phyloP scores from a whole-genome alignment of 768 basidiomycete species.

The Sporobolomyces pararoseus region DNA sequence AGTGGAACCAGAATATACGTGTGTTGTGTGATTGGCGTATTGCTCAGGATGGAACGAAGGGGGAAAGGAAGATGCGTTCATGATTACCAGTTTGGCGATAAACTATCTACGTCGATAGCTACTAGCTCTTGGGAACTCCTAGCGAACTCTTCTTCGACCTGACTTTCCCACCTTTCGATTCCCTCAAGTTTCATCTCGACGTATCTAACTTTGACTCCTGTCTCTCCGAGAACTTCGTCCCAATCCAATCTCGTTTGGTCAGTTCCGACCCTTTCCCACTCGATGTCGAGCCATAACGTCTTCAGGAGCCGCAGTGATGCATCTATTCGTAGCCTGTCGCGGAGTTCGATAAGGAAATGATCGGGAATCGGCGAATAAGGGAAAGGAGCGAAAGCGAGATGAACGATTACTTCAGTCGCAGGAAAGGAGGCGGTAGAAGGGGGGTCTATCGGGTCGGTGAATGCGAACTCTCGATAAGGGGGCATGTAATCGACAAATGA shows the following conservation, averaged over 20 bases:
- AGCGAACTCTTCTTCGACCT: background rate
- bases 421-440: background rate
- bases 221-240: background rate
- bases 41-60: too few relatives aligned
- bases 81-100: too few relatives aligned
- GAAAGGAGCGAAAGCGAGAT: slow-evolving; percentile 1
- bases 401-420: background rate
- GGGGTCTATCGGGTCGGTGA: too few relatives aligned
- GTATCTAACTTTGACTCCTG: background rate
- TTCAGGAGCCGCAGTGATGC: background rate
- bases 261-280: background rate
- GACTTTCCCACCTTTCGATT: background rate
- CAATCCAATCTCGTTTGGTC: background rate
- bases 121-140: too few relatives aligned
- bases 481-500: slow-evolving; percentile 2
- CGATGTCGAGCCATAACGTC: background rate
- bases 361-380: background rate
- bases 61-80: too few relatives aligned
- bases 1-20: too few relatives aligned
- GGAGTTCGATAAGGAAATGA: background rate
- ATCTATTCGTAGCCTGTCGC: background rate
- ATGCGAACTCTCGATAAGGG: background rate
- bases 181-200: background rate
- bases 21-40: too few relatives aligned
- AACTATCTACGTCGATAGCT: too few relatives aligned